Conservation (phyloP, 768 basidiomycete genomes). For the Phlebiopsis gigantea region DNA sequence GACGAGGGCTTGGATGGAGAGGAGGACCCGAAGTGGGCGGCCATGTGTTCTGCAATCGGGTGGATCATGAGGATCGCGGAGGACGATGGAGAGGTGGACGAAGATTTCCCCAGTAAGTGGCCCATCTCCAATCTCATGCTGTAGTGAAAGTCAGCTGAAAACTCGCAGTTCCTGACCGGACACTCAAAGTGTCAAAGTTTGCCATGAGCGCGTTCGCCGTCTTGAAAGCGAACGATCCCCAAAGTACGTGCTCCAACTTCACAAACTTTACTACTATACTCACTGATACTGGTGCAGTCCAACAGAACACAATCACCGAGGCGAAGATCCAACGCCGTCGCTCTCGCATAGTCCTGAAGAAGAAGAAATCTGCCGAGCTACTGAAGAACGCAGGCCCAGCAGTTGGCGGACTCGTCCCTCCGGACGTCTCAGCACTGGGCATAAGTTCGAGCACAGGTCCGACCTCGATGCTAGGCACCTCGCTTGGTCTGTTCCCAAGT, state of each 20-base stretch:
- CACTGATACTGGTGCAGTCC: constrained; percentile 39
- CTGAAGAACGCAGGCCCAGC: constrained; percentile 19
- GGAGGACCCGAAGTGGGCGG: constrained; percentile 55
- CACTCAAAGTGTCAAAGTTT: constrained; percentile 81
- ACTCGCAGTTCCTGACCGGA: constrained; percentile 80
- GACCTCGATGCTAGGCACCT: constrained; percentile 21
- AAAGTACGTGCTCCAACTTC: constrained; percentile 43
- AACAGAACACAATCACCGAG: constrained; percentile 79
- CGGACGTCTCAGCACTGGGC: constrained; percentile 32
- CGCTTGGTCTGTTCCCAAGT: constrained; percentile 45
- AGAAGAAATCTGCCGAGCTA: constrained; percentile 52
- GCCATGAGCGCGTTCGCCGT: constrained; percentile 88
- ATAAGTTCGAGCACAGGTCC: constrained; percentile 42
- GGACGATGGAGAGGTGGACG: constrained; percentile 97
- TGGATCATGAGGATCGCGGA: constrained; percentile 95
- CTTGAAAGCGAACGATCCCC: constrained; percentile 64
- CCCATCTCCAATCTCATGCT: background rate
- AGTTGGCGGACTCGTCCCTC: constrained; percentile 32
- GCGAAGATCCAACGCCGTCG: constrained; percentile 78
- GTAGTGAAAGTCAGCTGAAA: background rate
- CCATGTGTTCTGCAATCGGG: constrained; percentile 66
- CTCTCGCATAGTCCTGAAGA: constrained; percentile 59
- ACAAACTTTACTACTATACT: background rate
- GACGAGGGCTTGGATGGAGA: constrained; percentile 58
- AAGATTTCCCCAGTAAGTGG: constrained; percentile 91